Conservation (phyloP, 2,329 filamentous ascomycete genomes). For the Aspergillus persii region DNA sequence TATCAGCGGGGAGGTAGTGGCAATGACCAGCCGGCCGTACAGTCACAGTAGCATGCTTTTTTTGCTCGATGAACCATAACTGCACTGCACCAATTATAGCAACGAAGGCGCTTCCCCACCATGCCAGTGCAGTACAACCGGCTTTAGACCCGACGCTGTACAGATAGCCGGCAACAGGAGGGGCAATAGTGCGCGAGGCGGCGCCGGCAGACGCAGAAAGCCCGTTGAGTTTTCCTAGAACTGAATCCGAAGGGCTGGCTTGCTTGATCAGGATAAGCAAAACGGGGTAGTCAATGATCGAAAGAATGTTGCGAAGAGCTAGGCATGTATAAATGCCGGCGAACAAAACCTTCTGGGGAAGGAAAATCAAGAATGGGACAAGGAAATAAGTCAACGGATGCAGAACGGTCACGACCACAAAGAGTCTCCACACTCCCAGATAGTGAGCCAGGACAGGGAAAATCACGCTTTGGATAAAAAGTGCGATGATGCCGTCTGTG, state of each 20-base stretch:
- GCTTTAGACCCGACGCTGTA: slow-evolving; percentile 61
- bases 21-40: slow-evolving; percentile 37
- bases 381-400: slow-evolving; percentile 68
- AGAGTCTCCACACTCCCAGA: slow-evolving; percentile 66
- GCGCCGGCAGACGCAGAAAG: slow-evolving; percentile 71
- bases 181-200: slow-evolving; percentile 66
- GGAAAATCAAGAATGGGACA: slow-evolving; percentile 64
- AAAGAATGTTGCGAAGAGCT: slow-evolving; percentile 63
- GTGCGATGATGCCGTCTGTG: slow-evolving; percentile 67
- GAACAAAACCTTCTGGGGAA: slow-evolving; percentile 56
- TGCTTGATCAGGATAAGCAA: slow-evolving; percentile 72
- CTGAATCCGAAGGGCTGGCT: slow-evolving; percentile 60
- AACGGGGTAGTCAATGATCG: slow-evolving; percentile 67
- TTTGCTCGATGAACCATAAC: slow-evolving; percentile 54
- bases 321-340: slow-evolving; percentile 65
- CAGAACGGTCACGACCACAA: slow-evolving; percentile 62
- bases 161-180: slow-evolving; percentile 65
- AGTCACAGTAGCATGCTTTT: slow-evolving; percentile 42
- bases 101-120: slow-evolving; percentile 59
- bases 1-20: slow-evolving; percentile 17
- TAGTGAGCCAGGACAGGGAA: slow-evolving; percentile 64
- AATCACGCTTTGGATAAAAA: slow-evolving; percentile 70
- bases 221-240: slow-evolving; percentile 70
- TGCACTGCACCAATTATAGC: slow-evolving; percentile 57
- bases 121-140: slow-evolving; percentile 60